Conservation (phyloP, 2,329 filamentous ascomycete genomes). For the Apiospora marii region DNA sequence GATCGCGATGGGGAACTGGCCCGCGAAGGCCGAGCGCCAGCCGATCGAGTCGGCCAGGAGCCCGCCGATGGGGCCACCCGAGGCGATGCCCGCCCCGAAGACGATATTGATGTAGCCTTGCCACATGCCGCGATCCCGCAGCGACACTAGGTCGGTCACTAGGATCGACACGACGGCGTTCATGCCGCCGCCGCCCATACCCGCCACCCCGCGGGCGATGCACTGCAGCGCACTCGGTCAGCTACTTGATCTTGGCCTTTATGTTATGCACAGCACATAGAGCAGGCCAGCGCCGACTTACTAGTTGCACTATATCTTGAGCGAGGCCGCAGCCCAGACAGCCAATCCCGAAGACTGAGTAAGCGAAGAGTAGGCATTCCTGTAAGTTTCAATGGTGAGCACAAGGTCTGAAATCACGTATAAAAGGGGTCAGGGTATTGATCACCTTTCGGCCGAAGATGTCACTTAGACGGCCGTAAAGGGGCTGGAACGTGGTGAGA, state of each 20-base stretch:
- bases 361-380: conserved; percentile 63
- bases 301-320: conserved; percentile 63
- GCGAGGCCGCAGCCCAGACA: conserved; percentile 66
- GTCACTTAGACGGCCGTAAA: conserved; percentile 69
- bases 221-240: conserved; percentile 46
- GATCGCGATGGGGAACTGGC: conserved; percentile 73
- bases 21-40: conserved; percentile 79
- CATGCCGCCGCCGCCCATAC: conserved; percentile 69
- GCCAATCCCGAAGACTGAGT: conserved; percentile 64
- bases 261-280: not conserved
- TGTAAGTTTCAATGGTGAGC: not conserved
- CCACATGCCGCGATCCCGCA: conserved; percentile 70
- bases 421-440: not conserved
- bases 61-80: conserved; percentile 75
- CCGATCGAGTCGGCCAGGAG: conserved; percentile 76
- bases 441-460: conserved; percentile 64
- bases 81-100: conserved; percentile 71
- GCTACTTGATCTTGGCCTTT: not conserved
- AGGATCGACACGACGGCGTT: conserved; percentile 68
- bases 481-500: conserved; percentile 55
- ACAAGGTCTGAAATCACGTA: not conserved
- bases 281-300: not conserved
- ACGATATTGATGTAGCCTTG: conserved; percentile 72
- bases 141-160: conserved; percentile 67
- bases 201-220: conserved; percentile 53